Base-by-base conservation (phyloP, 768 basidiomycete species). In the Xanthoconium purpureum region DNA sequence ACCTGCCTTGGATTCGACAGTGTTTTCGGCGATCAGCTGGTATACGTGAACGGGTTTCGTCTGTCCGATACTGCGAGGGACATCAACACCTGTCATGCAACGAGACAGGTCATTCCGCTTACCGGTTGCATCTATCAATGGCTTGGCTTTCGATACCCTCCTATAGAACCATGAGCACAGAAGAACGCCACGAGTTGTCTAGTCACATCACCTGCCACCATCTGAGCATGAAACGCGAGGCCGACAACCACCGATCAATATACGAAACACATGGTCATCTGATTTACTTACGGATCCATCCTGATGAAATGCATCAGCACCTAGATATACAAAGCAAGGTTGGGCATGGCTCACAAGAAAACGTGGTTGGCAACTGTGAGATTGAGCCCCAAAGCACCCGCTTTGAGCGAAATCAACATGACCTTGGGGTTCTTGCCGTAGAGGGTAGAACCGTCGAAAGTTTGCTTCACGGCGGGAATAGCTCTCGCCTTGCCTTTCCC, bases 351-450 rank as follows among this genome's bases (percentile, higher is more conserved):
- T 74, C 64, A 89, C 88, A 91, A 71, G 64, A 85, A 89, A 10
- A 91, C 89, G 68, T 94, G 90, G 63, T 93, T 93, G 2, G 92
- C 93, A 18, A 88, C 91, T 24, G 92, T 94, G 60, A 94, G 71
- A 70, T 95, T 94, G 52, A 95, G 73, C 9, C 93, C 93, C 33
- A 95, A 78, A 6, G 93, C 91, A 18, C 93, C 93, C 45, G 83
- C 85, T 73, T 93, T 94, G 63, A 94, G 75, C 7, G 92, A 94
- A 52, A 95, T 87, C 50, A 95, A 75, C 88, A 95, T 86, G 35
- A 95, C 86, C 57, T 78, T 80, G 5, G 93, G 89, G 65, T 86
- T 90, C 30, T 66, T 70, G 12, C 71, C 73, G 24, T 59, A 35
- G 47, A 65, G 67, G 36, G 63, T 52, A 51, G 63, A 65, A 5